Evolutionary conservation across 805 yeast genomes (phyloP), one percentile per base, ranked within the genome.

Genomic region (Wickerhamomyces canadensis): DNA sequence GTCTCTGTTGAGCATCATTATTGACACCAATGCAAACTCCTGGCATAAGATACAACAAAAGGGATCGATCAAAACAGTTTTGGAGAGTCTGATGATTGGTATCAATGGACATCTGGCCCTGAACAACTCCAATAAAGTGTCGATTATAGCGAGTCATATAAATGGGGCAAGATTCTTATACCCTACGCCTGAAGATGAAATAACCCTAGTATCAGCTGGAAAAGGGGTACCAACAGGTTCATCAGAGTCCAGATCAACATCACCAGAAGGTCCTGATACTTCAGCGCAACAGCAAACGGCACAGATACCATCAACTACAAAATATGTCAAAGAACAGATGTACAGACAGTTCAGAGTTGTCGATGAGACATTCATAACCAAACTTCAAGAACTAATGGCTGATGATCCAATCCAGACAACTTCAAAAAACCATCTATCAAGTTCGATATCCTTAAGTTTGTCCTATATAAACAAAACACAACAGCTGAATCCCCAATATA

Each of bases 31-130:
- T 33, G 88, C 96, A 0, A 58, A 66, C 23, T 59, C 55, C 37
- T 64, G 62, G 71, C 70, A 31, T 66, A 65, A 41, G 58, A 51
- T 44, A 44, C 54, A 48, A 26, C 53, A 42, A 49, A 55, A 36
- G 46, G 52, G 25, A 38, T 52, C 36, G 49, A 54, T 41, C 39
- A 61, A 32, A 53, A 72, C n/a, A 53, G 76, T 30, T 7, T 58
- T 83, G 6, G 72, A 82, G 44, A 67, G 89, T 3, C 53, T 89
- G 8, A 60, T 87, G 23, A 87, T 93, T 18, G 79, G 83, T 51
- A 58, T 89, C 35, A 93, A 93, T 58, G 88, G 95, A 2, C 98
- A 93, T 58, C 57, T 93, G 33, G 80, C 98, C 0, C 68, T 86
- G 35, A 85, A 85, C 58, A 84, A 84, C 48, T 77, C 88, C 26